phyloP scores from a whole-genome alignment of 495 filamentous ascomycete genomes.

The Lasiosphaeris hirsuta region DNA sequence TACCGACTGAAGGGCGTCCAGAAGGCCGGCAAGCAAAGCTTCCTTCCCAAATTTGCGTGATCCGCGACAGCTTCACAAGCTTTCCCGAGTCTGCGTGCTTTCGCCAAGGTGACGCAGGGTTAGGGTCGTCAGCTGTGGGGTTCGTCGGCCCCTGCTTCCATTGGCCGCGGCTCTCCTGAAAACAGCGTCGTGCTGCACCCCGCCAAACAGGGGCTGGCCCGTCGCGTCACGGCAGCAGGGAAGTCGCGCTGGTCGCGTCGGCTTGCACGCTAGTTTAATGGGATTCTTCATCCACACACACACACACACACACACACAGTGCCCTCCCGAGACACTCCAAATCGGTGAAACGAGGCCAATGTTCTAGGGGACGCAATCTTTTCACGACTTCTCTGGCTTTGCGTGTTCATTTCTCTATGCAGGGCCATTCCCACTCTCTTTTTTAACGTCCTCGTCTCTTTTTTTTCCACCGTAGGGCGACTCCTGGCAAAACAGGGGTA shows the following conservation, averaged over 20 bases:
- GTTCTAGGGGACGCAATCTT: too few relatives aligned
- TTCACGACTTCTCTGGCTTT: too few relatives aligned
- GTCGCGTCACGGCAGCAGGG: slow-evolving; percentile 22
- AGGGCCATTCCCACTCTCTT: too few relatives aligned
- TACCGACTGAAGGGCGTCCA: too few relatives aligned
- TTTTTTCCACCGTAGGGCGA: too few relatives aligned
- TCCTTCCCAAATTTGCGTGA: too few relatives aligned
- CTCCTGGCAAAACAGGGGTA: not conserved
- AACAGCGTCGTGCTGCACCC: not conserved
- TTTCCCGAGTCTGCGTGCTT: not conserved
- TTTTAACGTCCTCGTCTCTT: too few relatives aligned
- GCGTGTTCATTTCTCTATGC: too few relatives aligned
- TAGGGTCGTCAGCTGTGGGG: slow-evolving; percentile 1
- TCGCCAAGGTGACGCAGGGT: not conserved
- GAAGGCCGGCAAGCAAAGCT: too few relatives aligned
- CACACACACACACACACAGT: slow-evolving; percentile 7
- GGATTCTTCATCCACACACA: slow-evolving; percentile 12
- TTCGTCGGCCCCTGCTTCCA: not conserved
- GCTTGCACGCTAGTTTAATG: slow-evolving; percentile 20
- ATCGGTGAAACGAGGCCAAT: not conserved
- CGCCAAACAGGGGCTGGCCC: slow-evolving; percentile 7
- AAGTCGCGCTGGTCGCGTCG: slow-evolving; percentile 17
- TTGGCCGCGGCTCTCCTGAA: too few relatives aligned
- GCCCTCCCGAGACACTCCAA: slow-evolving; percentile 2
- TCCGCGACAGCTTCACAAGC: not conserved